These are phyloP conservation scores for Colletotrichum destructivum DNA, from an alignment of 2,329 filamentous ascomycete genomes.

Conservation along the genomic window DNA sequence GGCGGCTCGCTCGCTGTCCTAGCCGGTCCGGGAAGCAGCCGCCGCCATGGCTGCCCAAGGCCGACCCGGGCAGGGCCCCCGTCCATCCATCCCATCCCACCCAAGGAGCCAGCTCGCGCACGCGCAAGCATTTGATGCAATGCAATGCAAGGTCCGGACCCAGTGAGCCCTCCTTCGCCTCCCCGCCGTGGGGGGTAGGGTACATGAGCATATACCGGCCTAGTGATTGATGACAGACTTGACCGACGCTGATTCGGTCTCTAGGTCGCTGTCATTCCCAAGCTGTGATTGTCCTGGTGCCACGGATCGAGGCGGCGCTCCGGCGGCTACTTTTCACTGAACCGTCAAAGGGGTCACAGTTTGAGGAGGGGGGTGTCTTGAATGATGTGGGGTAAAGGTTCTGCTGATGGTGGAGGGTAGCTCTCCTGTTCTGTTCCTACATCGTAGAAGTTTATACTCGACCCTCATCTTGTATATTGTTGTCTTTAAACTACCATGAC, in stretches of 20 bases:
- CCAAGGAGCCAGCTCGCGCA: neutral
- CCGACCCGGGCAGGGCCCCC: slow-evolving; percentile 3
- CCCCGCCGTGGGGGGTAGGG: slow-evolving; percentile 19
- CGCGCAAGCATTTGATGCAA: slow-evolving; percentile 35
- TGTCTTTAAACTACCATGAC: too few relatives aligned
- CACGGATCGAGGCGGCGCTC: slow-evolving; percentile 2
- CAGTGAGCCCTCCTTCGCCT: neutral
- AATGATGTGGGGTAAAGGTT: too few relatives aligned
- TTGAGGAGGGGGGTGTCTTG: too few relatives aligned
- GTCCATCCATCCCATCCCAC: neutral
- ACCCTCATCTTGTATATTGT: too few relatives aligned
- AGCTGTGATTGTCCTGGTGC: slow-evolving; percentile 1
- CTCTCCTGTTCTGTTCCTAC: too few relatives aligned
- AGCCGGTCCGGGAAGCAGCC: slow-evolving; percentile 13
- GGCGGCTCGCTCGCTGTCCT: neutral
- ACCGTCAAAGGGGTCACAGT: too few relatives aligned
- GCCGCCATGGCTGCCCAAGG: neutral
- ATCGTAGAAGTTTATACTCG: too few relatives aligned
- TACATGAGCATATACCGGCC: neutral
- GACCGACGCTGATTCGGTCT: neutral
- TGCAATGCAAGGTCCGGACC: slow-evolving; percentile 33
- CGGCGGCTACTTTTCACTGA: neutral
- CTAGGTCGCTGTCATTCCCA: slow-evolving; percentile 2
- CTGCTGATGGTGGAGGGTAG: too few relatives aligned
- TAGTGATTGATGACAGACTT: neutral